Evolutionary conservation across 1,284 basidiomycete species (phyloP).

Genomic region (Trametes versicolor): DNA sequence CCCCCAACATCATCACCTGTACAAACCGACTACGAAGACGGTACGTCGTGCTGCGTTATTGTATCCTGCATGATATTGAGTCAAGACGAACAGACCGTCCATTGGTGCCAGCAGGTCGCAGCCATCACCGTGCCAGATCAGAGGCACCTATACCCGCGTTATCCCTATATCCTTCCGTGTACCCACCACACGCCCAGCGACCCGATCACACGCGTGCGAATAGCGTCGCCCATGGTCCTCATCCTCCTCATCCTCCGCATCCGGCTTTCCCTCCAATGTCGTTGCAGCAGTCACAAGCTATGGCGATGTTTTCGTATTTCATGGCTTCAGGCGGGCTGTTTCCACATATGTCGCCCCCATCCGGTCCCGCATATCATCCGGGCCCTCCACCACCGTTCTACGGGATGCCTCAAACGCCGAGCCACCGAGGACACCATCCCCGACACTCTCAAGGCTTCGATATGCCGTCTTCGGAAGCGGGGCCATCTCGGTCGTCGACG

Average conservation of each 20-base stretch:
- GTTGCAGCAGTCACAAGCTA: constrained; percentile 45
- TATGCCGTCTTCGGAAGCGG: constrained; percentile 32
- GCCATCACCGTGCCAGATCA: constrained; percentile 8
- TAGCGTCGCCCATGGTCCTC: background rate
- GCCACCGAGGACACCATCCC: constrained; percentile 33
- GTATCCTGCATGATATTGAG: constrained; percentile 8
- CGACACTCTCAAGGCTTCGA: constrained; percentile 17
- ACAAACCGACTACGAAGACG: constrained; percentile 28
- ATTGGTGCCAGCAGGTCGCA: background rate
- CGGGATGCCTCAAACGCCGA: constrained; percentile 44
- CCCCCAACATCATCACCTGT: constrained; percentile 25
- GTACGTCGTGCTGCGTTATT: constrained; percentile 21
- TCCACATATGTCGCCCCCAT: constrained; percentile 6
- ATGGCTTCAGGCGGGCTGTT: constrained; percentile 36
- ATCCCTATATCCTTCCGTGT: constrained; percentile 25
- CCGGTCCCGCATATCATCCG: constrained; percentile 18
- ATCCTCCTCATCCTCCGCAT: constrained; percentile 14
- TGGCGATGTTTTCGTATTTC: constrained; percentile 46
- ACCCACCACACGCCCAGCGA: constrained; percentile 33
- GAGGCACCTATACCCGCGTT: constrained; percentile 21
- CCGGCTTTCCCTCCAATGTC: constrained; percentile 25
- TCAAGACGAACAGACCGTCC: constrained; percentile 12
- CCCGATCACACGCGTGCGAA: constrained; percentile 11
- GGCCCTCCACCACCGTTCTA: constrained; percentile 17
- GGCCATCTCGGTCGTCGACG: constrained; percentile 35